Evolutionary conservation across 305 asterid genomes (phyloP).

Genomic region (Caryopteris hybrid): DNA sequence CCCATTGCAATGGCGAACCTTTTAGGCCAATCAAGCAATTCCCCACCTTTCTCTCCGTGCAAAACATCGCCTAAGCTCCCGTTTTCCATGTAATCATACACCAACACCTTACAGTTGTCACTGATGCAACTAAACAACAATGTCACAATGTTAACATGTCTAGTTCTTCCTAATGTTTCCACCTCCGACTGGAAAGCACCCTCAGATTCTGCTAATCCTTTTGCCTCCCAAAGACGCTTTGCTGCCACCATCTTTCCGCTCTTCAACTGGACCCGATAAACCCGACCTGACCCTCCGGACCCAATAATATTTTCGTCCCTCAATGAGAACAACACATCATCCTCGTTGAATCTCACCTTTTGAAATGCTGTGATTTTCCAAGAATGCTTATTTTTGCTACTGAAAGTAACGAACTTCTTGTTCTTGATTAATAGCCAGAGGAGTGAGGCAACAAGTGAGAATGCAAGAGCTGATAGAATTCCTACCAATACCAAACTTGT

Average conservation of each 20-base stretch:
- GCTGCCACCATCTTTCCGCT: conserved; percentile 59
- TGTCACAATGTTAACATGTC: conserved; percentile 66
- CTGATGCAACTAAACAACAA: conserved; percentile 54
- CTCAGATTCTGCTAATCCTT: conserved; percentile 41
- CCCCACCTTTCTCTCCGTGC: conserved; percentile 60
- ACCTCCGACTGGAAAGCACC: conserved; percentile 63
- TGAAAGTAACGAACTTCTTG: conserved; percentile 34
- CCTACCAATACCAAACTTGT: conserved; percentile 37
- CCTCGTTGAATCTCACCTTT: conserved; percentile 40
- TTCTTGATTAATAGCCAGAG: conserved; percentile 51
- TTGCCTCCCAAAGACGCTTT: conserved; percentile 63
- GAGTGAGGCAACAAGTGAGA: conserved; percentile 39
- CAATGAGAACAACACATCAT: conserved; percentile 48
- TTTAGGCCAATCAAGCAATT: conserved; percentile 62
- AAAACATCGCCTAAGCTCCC: conserved; percentile 76
- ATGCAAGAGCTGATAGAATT: conserved; percentile 48
- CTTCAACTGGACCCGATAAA: conserved; percentile 52
- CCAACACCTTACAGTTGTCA: conserved; percentile 59
- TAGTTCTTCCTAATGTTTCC: conserved; percentile 53
- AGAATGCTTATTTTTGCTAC: conserved; percentile 27
- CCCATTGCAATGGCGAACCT: conserved; percentile 60
- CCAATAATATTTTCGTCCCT: conserved; percentile 56
- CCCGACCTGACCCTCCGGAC: conserved; percentile 66
- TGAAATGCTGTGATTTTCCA: conserved; percentile 67
- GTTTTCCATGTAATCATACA: conserved; percentile 73